These are phyloP conservation scores for Leptomonas pyrrhocoris DNA, from an alignment of 208 protist genomes.

Conservation along the genomic window DNA sequence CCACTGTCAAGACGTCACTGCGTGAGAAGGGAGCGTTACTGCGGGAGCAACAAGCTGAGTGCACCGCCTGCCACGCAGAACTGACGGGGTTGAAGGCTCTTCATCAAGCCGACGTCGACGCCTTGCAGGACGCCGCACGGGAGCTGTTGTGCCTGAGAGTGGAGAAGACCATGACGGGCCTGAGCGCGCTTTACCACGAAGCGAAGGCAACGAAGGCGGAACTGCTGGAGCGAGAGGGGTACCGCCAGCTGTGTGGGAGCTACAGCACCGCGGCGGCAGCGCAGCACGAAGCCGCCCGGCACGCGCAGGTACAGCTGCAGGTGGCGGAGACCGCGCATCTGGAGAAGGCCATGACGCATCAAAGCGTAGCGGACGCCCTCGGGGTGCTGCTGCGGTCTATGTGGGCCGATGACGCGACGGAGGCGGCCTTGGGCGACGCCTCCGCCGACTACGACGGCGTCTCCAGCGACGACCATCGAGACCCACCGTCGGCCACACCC, in stretches of 20 bases:
- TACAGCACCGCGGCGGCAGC: slow-evolving; percentile 9
- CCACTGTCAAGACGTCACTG: not conserved
- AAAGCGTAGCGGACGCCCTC: slow-evolving; percentile 32
- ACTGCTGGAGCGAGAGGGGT: slow-evolving; percentile 36
- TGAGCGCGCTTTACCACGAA: slow-evolving; percentile 40
- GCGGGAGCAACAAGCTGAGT: slow-evolving; percentile 22
- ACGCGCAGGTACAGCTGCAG: slow-evolving; percentile 31
- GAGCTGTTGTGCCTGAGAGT: slow-evolving; percentile 49
- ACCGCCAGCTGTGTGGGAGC: slow-evolving; percentile 10
- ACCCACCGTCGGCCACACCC: not conserved
- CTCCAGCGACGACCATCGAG: not conserved
- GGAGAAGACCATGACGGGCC: slow-evolving; percentile 36
- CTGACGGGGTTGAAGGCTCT: slow-evolving; percentile 26
- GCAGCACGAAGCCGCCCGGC: slow-evolving; percentile 23
- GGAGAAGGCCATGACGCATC: slow-evolving; percentile 30
- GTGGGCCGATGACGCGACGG: slow-evolving; percentile 42
- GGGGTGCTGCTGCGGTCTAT: slow-evolving; percentile 38
- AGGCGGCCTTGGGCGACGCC: not conserved
- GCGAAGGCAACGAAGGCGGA: slow-evolving; percentile 35
- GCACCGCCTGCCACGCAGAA: slow-evolving; percentile 27
- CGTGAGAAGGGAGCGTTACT: slow-evolving; percentile 5
- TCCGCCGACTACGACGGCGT: not conserved
- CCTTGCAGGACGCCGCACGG: slow-evolving; percentile 26
- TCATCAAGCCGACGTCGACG: slow-evolving; percentile 18
- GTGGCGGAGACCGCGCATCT: slow-evolving; percentile 29